These are phyloP conservation scores for Zymoseptoria crescenta DNA, from an alignment of 2,329 filamentous ascomycete species.

Conservation along the genomic window DNA sequence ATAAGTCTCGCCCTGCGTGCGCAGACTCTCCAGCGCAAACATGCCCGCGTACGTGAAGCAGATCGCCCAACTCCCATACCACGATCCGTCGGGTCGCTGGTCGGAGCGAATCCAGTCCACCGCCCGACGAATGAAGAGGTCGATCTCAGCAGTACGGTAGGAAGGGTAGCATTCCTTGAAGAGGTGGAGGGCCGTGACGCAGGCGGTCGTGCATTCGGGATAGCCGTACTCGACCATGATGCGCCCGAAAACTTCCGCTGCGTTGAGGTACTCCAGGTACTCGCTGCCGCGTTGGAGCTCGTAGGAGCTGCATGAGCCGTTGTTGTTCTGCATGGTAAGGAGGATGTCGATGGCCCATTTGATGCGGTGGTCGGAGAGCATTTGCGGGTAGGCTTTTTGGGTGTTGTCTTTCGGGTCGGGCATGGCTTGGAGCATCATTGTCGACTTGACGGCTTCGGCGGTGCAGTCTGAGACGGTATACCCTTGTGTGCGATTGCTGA, in stretches of 20 bases:
- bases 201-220: constrained; percentile 92
- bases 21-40: constrained; percentile 87
- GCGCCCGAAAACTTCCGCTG: constrained; percentile 87
- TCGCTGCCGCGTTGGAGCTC: constrained; percentile 73
- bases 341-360: constrained; percentile 86
- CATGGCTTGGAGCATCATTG: constrained; percentile 74
- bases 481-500: constrained; percentile 85
- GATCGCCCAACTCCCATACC: constrained; percentile 97
- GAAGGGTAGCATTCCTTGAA: constrained; percentile 76
- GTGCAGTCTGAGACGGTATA: constrained; percentile 96
- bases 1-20: constrained; percentile 74
- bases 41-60: constrained; percentile 96
- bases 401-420: constrained; percentile 39
- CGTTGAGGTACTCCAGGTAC: constrained; percentile 78
- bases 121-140: constrained; percentile 61
- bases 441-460: constrained; percentile 79
- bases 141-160: constrained; percentile 71
- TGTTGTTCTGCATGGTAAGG: constrained; percentile 80
- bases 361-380: constrained; percentile 69
- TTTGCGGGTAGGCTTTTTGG: constrained; percentile 50
- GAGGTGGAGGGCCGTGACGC: constrained; percentile 75
- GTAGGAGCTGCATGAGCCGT: constrained; percentile 84
- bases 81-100: constrained; percentile 76
- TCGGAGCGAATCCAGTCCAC: constrained; percentile 74
- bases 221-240: constrained; percentile 99